phyloP scores from a whole-genome alignment of 345 rosid genomes.

The Cardamine chenopodiifolia region DNA sequence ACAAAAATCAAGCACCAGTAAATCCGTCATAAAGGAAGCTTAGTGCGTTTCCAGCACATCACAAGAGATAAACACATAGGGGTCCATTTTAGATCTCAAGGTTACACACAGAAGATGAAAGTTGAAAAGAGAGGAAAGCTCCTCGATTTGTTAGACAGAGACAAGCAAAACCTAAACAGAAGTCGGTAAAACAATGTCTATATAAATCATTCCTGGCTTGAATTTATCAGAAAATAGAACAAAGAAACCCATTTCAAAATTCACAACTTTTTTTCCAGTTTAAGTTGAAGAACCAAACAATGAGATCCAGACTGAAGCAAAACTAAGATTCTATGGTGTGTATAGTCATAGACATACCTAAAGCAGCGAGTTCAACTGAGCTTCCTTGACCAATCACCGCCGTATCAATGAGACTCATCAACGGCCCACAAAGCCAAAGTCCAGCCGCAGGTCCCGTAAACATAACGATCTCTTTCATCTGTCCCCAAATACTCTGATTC shows the following conservation, averaged over 20 bases:
- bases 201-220: neutral
- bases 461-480: slow-evolving; percentile 75
- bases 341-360: slow-evolving; percentile 50
- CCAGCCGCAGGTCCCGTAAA: slow-evolving; percentile 94
- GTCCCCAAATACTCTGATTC: slow-evolving; percentile 74
- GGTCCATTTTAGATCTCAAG: slow-evolving; percentile 8
- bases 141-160: slow-evolving; percentile 5
- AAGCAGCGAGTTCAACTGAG: slow-evolving; percentile 87
- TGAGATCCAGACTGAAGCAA: neutral
- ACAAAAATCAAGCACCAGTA: neutral
- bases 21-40: neutral
- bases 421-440: slow-evolving; percentile 85
- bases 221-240: neutral
- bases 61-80: slow-evolving; percentile 14
- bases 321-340: neutral
- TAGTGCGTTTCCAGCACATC: slow-evolving; percentile 22
- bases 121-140: slow-evolving; percentile 6
- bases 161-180: neutral
- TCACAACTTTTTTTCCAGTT: neutral
- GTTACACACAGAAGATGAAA: neutral
- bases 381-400: slow-evolving; percentile 92
- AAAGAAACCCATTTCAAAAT: neutral
- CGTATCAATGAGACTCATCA: slow-evolving; percentile 95
- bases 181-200: neutral
- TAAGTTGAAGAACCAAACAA: neutral